phyloP scores from a whole-genome alignment of 176 grass and related monocot genomes.

The Eragrostis curvula region DNA sequence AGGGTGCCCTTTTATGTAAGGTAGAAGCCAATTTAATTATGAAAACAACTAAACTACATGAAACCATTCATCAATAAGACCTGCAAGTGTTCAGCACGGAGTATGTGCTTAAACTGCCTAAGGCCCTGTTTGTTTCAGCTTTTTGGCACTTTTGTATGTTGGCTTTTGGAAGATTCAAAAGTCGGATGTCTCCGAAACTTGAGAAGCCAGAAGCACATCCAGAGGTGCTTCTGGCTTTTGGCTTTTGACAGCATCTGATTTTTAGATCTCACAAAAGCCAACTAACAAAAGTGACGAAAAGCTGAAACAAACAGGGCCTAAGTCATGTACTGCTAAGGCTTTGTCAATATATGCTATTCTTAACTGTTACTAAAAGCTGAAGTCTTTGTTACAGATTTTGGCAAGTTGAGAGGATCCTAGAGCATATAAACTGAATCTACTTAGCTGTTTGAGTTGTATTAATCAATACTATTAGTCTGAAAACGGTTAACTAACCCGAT shows the following conservation, averaged over 20 bases:
- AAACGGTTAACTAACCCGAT: neutral
- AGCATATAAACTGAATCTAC: conserved; percentile 35
- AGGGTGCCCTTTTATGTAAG: neutral
- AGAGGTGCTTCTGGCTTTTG: no score
- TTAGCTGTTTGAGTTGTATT: neutral
- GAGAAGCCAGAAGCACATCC: no score
- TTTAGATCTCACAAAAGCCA: no score
- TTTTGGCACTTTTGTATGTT: no score
- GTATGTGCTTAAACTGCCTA: neutral
- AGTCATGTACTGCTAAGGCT: neutral
- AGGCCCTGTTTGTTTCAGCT: no score
- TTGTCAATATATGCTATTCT: conserved; percentile 19
- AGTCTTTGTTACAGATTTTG: neutral
- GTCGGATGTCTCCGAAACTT: no score
- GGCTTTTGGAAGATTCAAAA: no score
- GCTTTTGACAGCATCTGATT: no score
- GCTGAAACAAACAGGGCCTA: no score
- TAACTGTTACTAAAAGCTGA: neutral
- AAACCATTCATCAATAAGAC: conserved; percentile 19
- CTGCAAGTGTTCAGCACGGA: neutral
- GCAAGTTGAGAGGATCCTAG: conserved; percentile 7
- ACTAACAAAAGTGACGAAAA: no score
- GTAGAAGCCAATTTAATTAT: conserved; percentile 15
- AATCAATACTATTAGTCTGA: conserved; percentile 2
- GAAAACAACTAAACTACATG: conserved; percentile 7